Conservation (phyloP, 495 filamentous ascomycete species). For the Penicillium angulare region DNA sequence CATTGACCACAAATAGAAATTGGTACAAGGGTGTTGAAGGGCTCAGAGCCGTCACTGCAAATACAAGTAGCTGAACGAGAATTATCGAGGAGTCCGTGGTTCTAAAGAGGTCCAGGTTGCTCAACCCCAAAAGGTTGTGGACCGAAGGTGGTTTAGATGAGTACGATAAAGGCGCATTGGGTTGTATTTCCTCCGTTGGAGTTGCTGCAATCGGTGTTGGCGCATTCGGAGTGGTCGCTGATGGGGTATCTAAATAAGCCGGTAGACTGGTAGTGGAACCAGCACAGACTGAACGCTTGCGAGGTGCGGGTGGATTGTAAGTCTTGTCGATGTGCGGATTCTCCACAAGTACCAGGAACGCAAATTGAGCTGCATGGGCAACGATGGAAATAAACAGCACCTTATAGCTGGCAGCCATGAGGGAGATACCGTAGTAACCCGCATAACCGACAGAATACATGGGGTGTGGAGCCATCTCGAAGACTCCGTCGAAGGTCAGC, state of each 20-base stretch:
- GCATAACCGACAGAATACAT: conserved; percentile 99
- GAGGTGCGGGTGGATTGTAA: conserved; percentile 85
- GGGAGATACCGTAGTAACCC: conserved; percentile 97
- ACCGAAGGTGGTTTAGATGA: conserved; percentile 56
- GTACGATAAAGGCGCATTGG: conserved; percentile 37
- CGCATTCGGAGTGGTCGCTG: conserved; percentile 28
- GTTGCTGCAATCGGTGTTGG: conserved; percentile 4
- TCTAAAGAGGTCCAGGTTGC: conserved; percentile 84
- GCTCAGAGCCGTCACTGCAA: conserved; percentile 68
- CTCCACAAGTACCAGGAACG: conserved; percentile 84
- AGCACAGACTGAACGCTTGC: conserved; percentile 51
- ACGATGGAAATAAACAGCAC: conserved; percentile 94
- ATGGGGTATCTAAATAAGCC: conserved; percentile 35
- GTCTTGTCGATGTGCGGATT: conserved; percentile 98
- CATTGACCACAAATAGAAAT: conserved; percentile 76
- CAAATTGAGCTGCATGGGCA: conserved; percentile 93
- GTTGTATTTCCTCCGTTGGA: conserved; percentile 33
- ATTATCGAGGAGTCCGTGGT: conserved; percentile 78
- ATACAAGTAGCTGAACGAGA: conserved; percentile 70
- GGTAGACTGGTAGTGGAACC: conserved; percentile 35
- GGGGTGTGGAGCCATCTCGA: conserved; percentile 98
- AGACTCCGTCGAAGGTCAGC: conserved; percentile 96
- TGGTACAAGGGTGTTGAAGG: conserved; percentile 74
- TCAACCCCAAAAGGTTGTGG: conserved; percentile 75
- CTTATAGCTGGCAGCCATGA: conserved; percentile 96